phyloP scores from a whole-genome alignment of 1,284 basidiomycete species.

The Gomphus bonarii region DNA sequence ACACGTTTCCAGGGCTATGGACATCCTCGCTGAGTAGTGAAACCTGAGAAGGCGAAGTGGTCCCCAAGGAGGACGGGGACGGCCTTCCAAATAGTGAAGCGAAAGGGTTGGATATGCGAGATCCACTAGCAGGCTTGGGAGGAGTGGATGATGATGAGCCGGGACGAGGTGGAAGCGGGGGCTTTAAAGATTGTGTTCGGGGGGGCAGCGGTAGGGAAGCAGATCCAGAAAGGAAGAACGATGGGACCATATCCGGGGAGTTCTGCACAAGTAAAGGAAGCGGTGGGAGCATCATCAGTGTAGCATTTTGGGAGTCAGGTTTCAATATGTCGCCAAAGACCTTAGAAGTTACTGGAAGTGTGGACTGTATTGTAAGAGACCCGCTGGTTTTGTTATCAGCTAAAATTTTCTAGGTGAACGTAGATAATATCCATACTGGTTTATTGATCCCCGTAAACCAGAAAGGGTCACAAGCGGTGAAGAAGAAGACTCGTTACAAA shows the following conservation, averaged over 20 bases:
- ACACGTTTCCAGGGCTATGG: slow-evolving; percentile 21
- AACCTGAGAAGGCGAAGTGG: slow-evolving; percentile 11
- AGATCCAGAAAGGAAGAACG: slow-evolving; percentile 16
- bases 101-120: slow-evolving; percentile 52
- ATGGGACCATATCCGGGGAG: slow-evolving; percentile 15
- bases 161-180: slow-evolving; percentile 54
- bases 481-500: slow-evolving; percentile 39
- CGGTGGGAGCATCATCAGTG: slow-evolving; percentile 40
- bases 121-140: slow-evolving; percentile 16
- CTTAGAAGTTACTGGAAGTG: slow-evolving; percentile 51
- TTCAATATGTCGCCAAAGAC: slow-evolving; percentile 49
- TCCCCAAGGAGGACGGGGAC: slow-evolving; percentile 18
- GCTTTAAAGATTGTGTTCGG: slow-evolving; percentile 36
- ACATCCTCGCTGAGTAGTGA: slow-evolving; percentile 10
- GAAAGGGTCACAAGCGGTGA: slow-evolving; percentile 65
- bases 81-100: slow-evolving; percentile 49
- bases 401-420: slow-evolving; percentile 9
- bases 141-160: slow-evolving; percentile 17
- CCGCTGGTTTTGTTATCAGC: slow-evolving; percentile 27
- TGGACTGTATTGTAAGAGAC: slow-evolving; percentile 52
- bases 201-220: slow-evolving; percentile 56
- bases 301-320: slow-evolving; percentile 37
- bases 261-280: slow-evolving; percentile 28
- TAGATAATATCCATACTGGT: slow-evolving; percentile 33
- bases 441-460: slow-evolving; percentile 55